phyloP scores from a whole-genome alignment of 257 asterid genomes.

The Mitragyna speciosa region DNA sequence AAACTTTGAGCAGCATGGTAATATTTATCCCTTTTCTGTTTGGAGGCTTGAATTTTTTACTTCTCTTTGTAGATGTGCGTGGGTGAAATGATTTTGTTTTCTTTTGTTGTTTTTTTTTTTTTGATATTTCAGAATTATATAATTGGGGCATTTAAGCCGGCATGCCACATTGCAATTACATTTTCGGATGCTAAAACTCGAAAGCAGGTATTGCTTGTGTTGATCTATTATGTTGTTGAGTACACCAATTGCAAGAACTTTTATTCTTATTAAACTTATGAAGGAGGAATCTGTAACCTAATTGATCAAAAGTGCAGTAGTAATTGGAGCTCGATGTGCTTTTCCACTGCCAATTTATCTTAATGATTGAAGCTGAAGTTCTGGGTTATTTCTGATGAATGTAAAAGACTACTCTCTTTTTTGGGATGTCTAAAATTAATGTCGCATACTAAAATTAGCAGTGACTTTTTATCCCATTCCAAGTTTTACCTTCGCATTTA shows the following conservation, averaged over 20 bases:
- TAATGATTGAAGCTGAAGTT: background rate
- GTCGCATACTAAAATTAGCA: too few species aligned
- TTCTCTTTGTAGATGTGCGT: background rate
- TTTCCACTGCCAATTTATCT: background rate
- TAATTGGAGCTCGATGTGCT: background rate
- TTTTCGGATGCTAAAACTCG: slow-evolving; percentile 81
- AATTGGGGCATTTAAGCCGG: slow-evolving; percentile 92
- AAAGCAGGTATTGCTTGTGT: slow-evolving; percentile 57
- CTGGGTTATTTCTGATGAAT: background rate
- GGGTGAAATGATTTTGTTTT: background rate
- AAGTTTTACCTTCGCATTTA: too few species aligned
- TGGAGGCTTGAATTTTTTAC: background rate
- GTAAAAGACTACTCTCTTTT: background rate
- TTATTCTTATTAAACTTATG: background rate
- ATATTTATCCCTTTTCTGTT: background rate
- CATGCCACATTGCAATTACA: slow-evolving; percentile 68
- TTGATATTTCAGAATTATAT: slow-evolving; percentile 58
- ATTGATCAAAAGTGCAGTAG: background rate
- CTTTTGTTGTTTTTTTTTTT: too few species aligned
- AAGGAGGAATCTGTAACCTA: background rate
- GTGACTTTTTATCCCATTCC: too few species aligned
- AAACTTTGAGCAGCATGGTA: slow-evolving; percentile 23
- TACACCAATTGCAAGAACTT: background rate
- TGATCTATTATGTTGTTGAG: too few species aligned
- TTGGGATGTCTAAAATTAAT: too few species aligned